Evolutionary conservation across 2,329 filamentous ascomycete species (phyloP), one percentile per base, ranked within the genome.

Genomic region (Venturiaceae sp.): DNA sequence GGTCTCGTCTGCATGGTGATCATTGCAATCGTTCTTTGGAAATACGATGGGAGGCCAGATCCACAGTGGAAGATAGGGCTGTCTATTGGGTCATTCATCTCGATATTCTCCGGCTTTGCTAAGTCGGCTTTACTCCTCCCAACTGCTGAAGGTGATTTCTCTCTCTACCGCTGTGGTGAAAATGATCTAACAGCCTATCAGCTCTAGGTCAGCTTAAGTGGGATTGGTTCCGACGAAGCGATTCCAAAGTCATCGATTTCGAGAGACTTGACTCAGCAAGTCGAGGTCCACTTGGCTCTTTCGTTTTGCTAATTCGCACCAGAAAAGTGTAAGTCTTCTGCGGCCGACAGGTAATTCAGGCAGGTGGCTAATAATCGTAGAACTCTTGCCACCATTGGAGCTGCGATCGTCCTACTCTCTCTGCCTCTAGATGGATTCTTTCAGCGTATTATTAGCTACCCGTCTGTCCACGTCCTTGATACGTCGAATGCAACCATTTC

Each of bases 151-250:
- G 65, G 36, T 39, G 19, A 41, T 11, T 21, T 0, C 61, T 70
- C 0, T 60, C 69, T 1, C 46, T 70, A 0, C 68, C 67, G 0
- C 62, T 66, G 0, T 64, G 66, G 0, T 21, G 8, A 5, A 21
- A 3, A 21, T 41, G 37, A 16, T 41, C 5, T 41, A 55, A n/a
- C n/a, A n/a, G n/a, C n/a, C n/a, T n/a, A n/a, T n/a, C n/a, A n/a
- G 65, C 61, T 16, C 53, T 72, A n/a, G 65, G 66, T 9, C 70
- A 71, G 55, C 59, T 71, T 14, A 73, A 72, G 60, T 72, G 69
- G 69, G 63, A 66, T 2, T 52, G 47, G 47, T 72, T 71, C 53
- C 63, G 54, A 55, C 58, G 33, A 47, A 61, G 60, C 16, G 39
- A 19, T 64, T 66, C 6, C 9, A 47, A 46, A 6, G 7, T 30